Conservation (phyloP, 2,329 filamentous ascomycete species). For the Fusarium dlaminii region DNA sequence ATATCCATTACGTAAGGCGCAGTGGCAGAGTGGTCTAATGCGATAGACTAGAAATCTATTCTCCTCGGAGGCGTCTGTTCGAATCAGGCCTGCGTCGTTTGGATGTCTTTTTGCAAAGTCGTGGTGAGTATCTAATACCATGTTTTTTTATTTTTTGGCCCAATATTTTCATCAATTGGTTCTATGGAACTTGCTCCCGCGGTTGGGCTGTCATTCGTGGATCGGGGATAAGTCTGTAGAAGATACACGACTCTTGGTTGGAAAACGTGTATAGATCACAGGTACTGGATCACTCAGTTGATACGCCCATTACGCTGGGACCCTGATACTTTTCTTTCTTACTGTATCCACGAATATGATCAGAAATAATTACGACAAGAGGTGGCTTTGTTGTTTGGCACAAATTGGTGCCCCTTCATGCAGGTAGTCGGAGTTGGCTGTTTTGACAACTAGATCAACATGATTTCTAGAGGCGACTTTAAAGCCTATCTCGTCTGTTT, state of each 20-base stretch:
- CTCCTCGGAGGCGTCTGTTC: neutral
- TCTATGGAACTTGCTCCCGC: fast-evolving
- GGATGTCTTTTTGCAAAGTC: neutral
- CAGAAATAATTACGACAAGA: neutral
- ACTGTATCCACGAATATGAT: fast-evolving
- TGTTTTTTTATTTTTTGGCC: neutral
- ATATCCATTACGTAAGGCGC: neutral
- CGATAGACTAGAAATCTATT: constrained; percentile 2
- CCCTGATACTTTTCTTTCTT: fast-evolving
- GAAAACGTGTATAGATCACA: neutral
- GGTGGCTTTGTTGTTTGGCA: too few species aligned
- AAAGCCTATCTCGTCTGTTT: too few species aligned
- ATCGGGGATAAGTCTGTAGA: neutral
- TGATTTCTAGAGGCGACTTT: neutral
- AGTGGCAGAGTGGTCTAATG: constrained; percentile 6
- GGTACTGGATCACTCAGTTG: neutral
- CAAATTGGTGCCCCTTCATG: too few species aligned
- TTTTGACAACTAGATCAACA: too few species aligned
- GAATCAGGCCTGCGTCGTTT: neutral
- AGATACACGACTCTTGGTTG: neutral
- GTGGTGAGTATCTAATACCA: fast-evolving
- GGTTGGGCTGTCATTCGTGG: neutral
- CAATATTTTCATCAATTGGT: fast-evolving
- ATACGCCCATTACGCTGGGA: neutral
- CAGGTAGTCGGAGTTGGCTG: neutral